phyloP scores from a whole-genome alignment of 2,329 filamentous ascomycete species.

The Fusarium tanahbumbuense region DNA sequence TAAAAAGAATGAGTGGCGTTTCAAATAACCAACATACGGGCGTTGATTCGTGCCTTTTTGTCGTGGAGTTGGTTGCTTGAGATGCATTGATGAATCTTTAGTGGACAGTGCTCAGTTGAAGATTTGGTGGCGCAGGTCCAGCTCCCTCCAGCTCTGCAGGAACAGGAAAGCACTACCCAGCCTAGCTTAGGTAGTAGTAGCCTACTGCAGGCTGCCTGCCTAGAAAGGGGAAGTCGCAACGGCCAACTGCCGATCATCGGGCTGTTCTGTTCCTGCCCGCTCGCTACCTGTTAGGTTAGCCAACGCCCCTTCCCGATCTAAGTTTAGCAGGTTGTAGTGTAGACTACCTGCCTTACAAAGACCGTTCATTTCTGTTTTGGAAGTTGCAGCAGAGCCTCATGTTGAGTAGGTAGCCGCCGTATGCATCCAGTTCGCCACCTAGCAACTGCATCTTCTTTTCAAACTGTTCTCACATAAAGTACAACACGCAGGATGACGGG shows the following conservation, averaged over 20 bases:
- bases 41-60: neutral
- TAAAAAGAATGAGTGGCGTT: neutral
- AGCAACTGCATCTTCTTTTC: neutral
- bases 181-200: neutral
- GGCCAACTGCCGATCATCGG: constrained; percentile 33
- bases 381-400: constrained; percentile 4
- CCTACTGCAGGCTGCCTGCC: neutral
- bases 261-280: constrained; percentile 6
- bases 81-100: constrained; percentile 12
- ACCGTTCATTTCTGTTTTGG: neutral
- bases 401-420: constrained; percentile 1
- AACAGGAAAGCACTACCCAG: neutral
- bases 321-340: constrained; percentile 10
- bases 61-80: neutral
- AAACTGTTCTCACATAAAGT: constrained; percentile 5
- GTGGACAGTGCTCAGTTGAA: constrained; percentile 27
- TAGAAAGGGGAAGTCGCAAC: constrained; percentile 31
- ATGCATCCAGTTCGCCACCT: neutral
- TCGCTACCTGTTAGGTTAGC: constrained; percentile 1
- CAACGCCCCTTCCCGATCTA: constrained; percentile 22
- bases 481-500: constrained; percentile 10
- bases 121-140: neutral
- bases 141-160: neutral
- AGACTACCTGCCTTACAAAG: neutral
- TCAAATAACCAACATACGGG: neutral